A percentile compares a stretch with the other conserved stretches of the same genome.
Conservation (phyloP, 1,284 basidiomycete species). For the Sporisorium exsertum region DNA sequence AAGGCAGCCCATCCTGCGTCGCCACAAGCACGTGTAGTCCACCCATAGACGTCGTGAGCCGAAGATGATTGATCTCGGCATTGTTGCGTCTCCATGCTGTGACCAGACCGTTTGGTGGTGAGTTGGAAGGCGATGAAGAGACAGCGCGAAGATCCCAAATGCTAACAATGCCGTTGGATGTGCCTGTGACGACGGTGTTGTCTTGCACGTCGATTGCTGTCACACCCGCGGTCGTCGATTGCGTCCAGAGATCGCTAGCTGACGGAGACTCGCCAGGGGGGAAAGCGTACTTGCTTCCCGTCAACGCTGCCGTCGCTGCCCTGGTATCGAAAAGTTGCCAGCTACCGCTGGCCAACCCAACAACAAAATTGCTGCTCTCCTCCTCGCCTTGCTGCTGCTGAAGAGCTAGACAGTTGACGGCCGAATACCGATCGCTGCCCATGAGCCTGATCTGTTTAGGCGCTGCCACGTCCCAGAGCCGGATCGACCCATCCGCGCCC, state of each 20-base stretch:
- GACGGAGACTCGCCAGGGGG: constrained; percentile 47
- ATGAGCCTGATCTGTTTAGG: constrained; percentile 70
- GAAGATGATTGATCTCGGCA: constrained; percentile 19
- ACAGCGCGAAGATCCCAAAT: constrained; percentile 75
- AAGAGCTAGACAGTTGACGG: constrained; percentile 72
- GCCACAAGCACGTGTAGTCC: constrained; percentile 35
- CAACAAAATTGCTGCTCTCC: constrained; percentile 61
- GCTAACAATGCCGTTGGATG: constrained; percentile 75
- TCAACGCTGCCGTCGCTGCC: constrained; percentile 71
- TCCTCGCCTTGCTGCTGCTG: constrained; percentile 15
- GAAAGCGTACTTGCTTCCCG: constrained; percentile 69
- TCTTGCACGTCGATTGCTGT: constrained; percentile 31
- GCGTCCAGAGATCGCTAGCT: constrained; percentile 74
- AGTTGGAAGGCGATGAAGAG: neutral
- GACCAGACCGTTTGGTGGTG: constrained; percentile 21
- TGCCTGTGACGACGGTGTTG: constrained; percentile 76
- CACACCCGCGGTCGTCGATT: constrained; percentile 70
- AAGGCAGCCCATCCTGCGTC: constrained; percentile 60
- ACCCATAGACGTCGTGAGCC: neutral
- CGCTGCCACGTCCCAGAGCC: constrained; percentile 80
- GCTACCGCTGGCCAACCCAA: constrained; percentile 75
- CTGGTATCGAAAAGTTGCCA: constrained; percentile 76
- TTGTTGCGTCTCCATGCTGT: constrained; percentile 39
- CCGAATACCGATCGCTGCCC: constrained; percentile 68
- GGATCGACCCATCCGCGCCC: constrained; percentile 77